Percentiles rank a stretch among this genome's conserved stretches.
These are phyloP conservation scores for Gracilaria caudata DNA, from an alignment of 23 red algal genomes.

Conservation along the genomic window DNA sequence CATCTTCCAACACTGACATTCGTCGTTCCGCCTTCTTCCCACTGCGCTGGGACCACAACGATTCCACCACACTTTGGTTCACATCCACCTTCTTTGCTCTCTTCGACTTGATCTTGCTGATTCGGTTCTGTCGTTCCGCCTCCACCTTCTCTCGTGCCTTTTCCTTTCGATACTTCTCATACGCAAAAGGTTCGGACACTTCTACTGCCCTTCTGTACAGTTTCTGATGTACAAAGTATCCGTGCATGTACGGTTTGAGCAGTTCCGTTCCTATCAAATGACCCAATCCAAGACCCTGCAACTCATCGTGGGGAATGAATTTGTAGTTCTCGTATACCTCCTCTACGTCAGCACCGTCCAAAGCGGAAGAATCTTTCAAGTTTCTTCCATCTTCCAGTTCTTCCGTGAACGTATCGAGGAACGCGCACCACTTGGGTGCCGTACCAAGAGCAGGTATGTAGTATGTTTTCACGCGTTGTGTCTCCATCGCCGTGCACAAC, in stretches of 20 bases:
- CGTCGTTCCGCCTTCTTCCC: constrained; percentile 41
- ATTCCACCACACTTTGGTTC: constrained; percentile 48
- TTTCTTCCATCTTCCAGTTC: constrained; percentile 71
- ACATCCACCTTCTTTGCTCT: constrained; percentile 49
- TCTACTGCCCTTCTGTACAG: constrained; percentile 85
- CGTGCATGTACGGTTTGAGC: constrained; percentile 90
- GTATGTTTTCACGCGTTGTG: constrained; percentile 77
- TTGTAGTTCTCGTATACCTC: constrained; percentile 97
- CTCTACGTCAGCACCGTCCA: constrained; percentile 41
- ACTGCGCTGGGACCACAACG: constrained; percentile 36
- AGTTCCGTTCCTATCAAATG: constrained; percentile 71
- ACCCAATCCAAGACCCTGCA: constrained; percentile 74
- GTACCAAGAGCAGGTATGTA: constrained; percentile 90
- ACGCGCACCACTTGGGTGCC: constrained; percentile 95
- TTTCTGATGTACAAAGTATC: constrained; percentile 89
- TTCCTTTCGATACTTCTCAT: constrained; percentile 89
- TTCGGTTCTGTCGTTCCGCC: constrained; percentile 66
- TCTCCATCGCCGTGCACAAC: constrained; percentile 78
- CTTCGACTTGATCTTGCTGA: constrained; percentile 61
- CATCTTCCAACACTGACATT: constrained; percentile 59
- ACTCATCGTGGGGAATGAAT: constrained; percentile 79
- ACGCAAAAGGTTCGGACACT: constrained; percentile 82
- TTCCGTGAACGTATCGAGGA: constrained; percentile 94
- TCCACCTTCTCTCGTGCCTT: constrained; percentile 78
- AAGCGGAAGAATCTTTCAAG: not conserved